phyloP scores from a whole-genome alignment of 495 filamentous ascomycete species.

The Penicillium dipodomyicola region DNA sequence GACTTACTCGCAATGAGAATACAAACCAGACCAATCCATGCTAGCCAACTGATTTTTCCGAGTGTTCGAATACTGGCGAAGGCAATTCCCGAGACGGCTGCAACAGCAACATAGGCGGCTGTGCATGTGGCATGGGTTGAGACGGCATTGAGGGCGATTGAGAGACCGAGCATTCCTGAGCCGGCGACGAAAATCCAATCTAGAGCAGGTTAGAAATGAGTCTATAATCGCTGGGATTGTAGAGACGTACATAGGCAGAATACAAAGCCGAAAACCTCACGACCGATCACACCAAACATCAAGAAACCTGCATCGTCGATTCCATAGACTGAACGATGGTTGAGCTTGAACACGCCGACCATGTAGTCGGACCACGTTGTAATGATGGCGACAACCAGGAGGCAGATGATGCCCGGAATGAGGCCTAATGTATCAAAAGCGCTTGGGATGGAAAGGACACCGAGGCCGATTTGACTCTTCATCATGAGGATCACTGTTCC shows the following conservation, averaged over 20 bases:
- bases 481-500: conserved; percentile 42
- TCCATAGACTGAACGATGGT: conserved; percentile 61
- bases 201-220: conserved; percentile 56
- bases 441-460: conserved; percentile 58
- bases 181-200: conserved; percentile 41
- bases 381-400: conserved; percentile 54
- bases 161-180: conserved; percentile 61
- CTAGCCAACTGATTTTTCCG: conserved; percentile 37
- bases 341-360: conserved; percentile 67
- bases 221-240: conserved; percentile 16
- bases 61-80: conserved; percentile 41
- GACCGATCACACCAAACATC: conserved; percentile 60
- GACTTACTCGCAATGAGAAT: conserved; percentile 39
- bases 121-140: conserved; percentile 64
- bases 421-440: conserved; percentile 62
- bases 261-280: conserved; percentile 56
- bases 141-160: conserved; percentile 65
- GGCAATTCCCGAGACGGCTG: conserved; percentile 32
- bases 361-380: conserved; percentile 74
- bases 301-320: conserved; percentile 67
- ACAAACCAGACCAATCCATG: conserved; percentile 38
- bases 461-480: conserved; percentile 56
- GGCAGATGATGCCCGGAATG: conserved; percentile 51
- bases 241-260: conserved; percentile 42
- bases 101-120: conserved; percentile 40